Evolutionary conservation across 2,329 filamentous ascomycete genomes (phyloP), one percentile per base, ranked within the genome.

Genomic region (Dendryphion nanum): DNA sequence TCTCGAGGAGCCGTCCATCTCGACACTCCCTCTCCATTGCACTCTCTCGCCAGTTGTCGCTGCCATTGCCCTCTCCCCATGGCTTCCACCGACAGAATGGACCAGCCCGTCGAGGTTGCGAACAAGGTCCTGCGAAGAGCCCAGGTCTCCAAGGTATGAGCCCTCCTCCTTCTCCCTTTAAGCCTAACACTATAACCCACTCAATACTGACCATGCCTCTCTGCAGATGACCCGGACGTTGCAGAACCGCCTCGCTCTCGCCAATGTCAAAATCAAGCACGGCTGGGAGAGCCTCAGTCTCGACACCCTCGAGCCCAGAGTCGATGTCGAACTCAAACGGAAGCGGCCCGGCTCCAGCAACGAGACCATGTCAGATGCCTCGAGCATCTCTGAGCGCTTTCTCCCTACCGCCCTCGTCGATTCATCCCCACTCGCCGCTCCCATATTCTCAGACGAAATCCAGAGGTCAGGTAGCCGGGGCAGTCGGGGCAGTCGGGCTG

Each of bases 251-350:
- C 82, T 98, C 43, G 91, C 93, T 42, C 81, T 97, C 48, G 93
- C 93, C 63, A 93, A 94, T 68, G 93, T 96, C 78, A 97, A 97
- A 73, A 89, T 93, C 52, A 89, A 94, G 70, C 86, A 95, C 72
- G 90, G 90, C 64, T 94, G 89, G 83, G 86, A 96, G 69, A 87
- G 93, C 67, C 78, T 95, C 63, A 87, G 85, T 47, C 80, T 94
- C 59, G 87, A 89, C 63, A 83, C 77, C 45, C 88, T 95, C 69
- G 89, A 95, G 69, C 88, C 89, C 35, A 86, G 84, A 63, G 73
- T 91, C 47, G 85, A 91, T 61, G 80, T 89, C 61, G 81, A 91
- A 68, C 76, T 90, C 62, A 81, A 85, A 69, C 78, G 83, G 53
- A 86, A 84, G 69, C 79, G 85, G 54, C 75, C 83, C 38, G 73